Base-by-base conservation (phyloP, 768 basidiomycete species). In the Amanita molliuscula region DNA sequence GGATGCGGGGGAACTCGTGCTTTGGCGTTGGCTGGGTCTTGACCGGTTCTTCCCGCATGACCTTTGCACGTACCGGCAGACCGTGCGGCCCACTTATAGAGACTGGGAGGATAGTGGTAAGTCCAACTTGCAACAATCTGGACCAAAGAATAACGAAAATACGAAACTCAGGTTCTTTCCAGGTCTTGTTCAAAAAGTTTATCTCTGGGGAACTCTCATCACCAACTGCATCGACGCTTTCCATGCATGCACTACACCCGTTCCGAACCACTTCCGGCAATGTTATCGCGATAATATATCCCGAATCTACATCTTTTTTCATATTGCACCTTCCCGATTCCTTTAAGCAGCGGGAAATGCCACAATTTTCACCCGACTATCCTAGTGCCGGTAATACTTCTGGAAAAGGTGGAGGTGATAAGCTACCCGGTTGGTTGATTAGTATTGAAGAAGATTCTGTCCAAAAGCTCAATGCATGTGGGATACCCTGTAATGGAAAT, bases 41-140 rank as follows among this genome's bases (percentile, higher is more conserved):
- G 64, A 79, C 53, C 73, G 84, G 11, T 88, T 81, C 61, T 82
- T 85, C 56, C 80, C 81, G 1, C 68, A 72, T 1, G 33, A 44
- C 8, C 29, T 44, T 13, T 21, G 11, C 10, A 35, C 42, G 8
- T 35, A 42, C 25, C 49, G 28, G 33, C 49, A 50, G 26, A 18
- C 15, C 31, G 31, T 50, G 29, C 41, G 41, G 9, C 20, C 41
- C 40, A 18, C 10, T 8, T 26, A 21, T 25, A 10, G 37, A 41
- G 87, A 88, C 61, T 88, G 80, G 58, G 81, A 79, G 56, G 82
- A 88, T 57, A 87, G 84, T 61, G 73, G 87, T 87, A 59, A 59
- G 81, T 59, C 10, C 4, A 28, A 38, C 25, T 35, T 21, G 21
- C 4, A 7, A 31, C 6, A 6, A 26, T 26, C 8, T 38, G 15